These are phyloP conservation scores for Lentinula novae-zelandiae DNA, from an alignment of 1,284 basidiomycete genomes.

Conservation along the genomic window DNA sequence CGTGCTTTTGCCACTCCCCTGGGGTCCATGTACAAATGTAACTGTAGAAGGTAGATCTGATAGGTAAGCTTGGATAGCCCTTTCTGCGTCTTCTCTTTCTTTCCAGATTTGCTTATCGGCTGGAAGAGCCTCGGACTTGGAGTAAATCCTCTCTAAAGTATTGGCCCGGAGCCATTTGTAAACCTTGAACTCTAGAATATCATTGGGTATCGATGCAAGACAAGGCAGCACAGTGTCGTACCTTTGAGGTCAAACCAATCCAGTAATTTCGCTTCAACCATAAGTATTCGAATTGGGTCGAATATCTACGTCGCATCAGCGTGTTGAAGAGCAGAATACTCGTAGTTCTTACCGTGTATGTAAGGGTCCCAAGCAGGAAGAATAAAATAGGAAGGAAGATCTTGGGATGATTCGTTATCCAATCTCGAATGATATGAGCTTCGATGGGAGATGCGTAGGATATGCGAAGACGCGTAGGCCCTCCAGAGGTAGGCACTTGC, in stretches of 20 bases:
- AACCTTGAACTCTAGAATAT: constrained; percentile 47
- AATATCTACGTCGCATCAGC: constrained; percentile 60
- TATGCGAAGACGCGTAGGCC: constrained; percentile 56
- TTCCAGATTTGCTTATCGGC: constrained; percentile 61
- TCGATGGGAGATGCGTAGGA: constrained; percentile 76
- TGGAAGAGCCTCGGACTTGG: constrained; percentile 14
- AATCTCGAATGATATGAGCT: constrained; percentile 76
- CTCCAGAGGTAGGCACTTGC: constrained; percentile 27
- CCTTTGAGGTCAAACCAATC: constrained; percentile 79
- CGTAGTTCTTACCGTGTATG: constrained; percentile 71
- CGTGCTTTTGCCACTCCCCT: constrained; percentile 84
- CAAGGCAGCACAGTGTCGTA: constrained; percentile 26
- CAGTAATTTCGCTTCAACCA: constrained; percentile 80
- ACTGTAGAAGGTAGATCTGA: constrained; percentile 61
- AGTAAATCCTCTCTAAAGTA: constrained; percentile 46
- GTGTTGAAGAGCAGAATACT: constrained; percentile 10
- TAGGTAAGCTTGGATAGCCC: constrained; percentile 66
- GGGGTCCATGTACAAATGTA: constrained; percentile 87
- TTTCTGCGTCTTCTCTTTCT: constrained; percentile 77
- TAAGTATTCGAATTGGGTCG: constrained; percentile 85
- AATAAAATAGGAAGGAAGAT: constrained; percentile 84
- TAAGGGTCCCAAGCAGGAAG: constrained; percentile 85
- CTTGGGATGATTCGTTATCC: constrained; percentile 83
- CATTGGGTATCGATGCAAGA: neutral
- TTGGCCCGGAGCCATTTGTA: constrained; percentile 68